Conservation (phyloP, 495 filamentous ascomycete genomes). For the Xylaria scruposa region DNA sequence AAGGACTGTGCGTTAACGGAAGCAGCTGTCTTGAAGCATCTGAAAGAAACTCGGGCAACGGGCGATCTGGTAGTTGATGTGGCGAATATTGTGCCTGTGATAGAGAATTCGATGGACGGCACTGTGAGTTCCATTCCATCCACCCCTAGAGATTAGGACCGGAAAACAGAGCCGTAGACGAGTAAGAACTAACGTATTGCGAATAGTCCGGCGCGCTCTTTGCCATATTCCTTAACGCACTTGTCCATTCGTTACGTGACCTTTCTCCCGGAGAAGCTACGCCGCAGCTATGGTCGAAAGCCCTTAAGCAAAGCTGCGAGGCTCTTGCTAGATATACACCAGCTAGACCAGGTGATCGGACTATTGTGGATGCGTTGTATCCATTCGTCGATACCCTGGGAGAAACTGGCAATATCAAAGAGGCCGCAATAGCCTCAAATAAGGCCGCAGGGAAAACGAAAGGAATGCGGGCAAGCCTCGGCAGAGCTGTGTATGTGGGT, state of each 20-base stretch:
- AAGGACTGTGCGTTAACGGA: constrained; percentile 13
- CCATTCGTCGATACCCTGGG: constrained; percentile 81
- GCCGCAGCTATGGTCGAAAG: constrained; percentile 73
- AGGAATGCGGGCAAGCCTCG: constrained; percentile 88
- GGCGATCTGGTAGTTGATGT: constrained; percentile 77
- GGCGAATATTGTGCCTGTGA: constrained; percentile 74
- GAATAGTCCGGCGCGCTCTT: constrained; percentile 81
- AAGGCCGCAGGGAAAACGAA: constrained; percentile 82
- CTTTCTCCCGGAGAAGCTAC: constrained; percentile 54
- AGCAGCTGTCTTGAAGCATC: constrained; percentile 70
- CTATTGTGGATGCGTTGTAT: constrained; percentile 85
- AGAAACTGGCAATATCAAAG: constrained; percentile 65
- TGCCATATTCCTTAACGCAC: constrained; percentile 93
- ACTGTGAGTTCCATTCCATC: constrained; percentile 58
- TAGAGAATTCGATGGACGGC: constrained; percentile 94
- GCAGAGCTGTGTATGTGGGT: constrained; percentile 90
- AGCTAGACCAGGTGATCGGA: constrained; percentile 86
- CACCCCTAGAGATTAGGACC: no score
- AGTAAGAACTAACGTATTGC: neutral
- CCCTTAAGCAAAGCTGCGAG: constrained; percentile 71
- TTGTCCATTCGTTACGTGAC: constrained; percentile 74
- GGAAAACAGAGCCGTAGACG: neutral
- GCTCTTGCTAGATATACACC: constrained; percentile 86
- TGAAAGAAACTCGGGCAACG: constrained; percentile 61
- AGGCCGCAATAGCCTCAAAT: constrained; percentile 76